A percentile compares a stretch with the other conserved stretches of the same genome.
These are phyloP conservation scores for Phaseolus lunatus DNA, from an alignment of 306 rosid species.

Conservation along the genomic window DNA sequence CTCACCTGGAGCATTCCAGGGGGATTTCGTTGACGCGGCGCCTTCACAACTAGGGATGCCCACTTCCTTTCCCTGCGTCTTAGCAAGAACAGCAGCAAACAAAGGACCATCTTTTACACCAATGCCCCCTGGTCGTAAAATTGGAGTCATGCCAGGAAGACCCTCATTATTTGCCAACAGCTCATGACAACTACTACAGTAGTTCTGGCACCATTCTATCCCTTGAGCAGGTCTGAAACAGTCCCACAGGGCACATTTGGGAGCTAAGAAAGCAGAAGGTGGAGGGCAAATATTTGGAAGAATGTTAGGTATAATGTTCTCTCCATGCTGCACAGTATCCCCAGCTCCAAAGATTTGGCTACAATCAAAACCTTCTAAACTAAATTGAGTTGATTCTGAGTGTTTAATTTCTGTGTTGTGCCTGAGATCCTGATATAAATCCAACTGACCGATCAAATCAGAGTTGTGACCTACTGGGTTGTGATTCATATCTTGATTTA, in stretches of 20 bases:
- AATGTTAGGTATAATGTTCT: slow-evolving; percentile 60
- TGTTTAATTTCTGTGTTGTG: slow-evolving; percentile 36
- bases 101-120: slow-evolving; percentile 84
- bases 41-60: slow-evolving; percentile 95
- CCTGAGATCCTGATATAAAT: slow-evolving; percentile 42
- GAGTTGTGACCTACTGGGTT: slow-evolving; percentile 45
- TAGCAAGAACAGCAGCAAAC: slow-evolving; percentile 82
- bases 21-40: slow-evolving; percentile 92
- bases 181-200: slow-evolving; percentile 80
- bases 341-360: slow-evolving; percentile 40
- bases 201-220: slow-evolving; percentile 73
- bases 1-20: slow-evolving; percentile 94
- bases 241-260: slow-evolving; percentile 96
- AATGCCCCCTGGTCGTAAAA: slow-evolving; percentile 89
- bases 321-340: slow-evolving; percentile 49
- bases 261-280: slow-evolving; percentile 89
- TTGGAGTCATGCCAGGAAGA: slow-evolving; percentile 85
- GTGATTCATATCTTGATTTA: slow-evolving; percentile 58
- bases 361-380: slow-evolving; percentile 52
- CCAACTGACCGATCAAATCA: slow-evolving; percentile 43
- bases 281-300: slow-evolving; percentile 87
- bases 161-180: slow-evolving; percentile 84
- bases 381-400: slow-evolving; percentile 52
- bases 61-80: slow-evolving; percentile 81
- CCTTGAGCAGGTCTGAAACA: slow-evolving; percentile 94